These are phyloP conservation scores for Colletotrichum abscissum DNA, from an alignment of 2,329 filamentous ascomycete genomes.

Conservation along the genomic window DNA sequence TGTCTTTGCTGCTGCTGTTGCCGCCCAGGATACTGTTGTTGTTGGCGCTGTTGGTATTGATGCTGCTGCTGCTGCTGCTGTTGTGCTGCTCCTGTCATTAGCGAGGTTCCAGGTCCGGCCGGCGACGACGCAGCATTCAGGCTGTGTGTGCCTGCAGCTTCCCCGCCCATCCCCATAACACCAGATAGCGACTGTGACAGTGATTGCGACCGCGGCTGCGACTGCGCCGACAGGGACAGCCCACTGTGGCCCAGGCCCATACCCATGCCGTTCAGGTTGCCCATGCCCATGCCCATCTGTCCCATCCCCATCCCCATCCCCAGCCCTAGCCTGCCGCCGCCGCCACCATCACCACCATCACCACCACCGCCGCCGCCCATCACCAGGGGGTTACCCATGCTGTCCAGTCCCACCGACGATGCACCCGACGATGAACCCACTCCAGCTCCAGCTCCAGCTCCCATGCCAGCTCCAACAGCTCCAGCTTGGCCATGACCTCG, in stretches of 20 bases:
- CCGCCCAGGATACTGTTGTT: not conserved
- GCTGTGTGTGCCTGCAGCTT: constrained; percentile 1
- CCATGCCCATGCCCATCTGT: no score
- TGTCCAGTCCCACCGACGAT: constrained; percentile 1
- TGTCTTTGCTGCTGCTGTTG: constrained; percentile 18
- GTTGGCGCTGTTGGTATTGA: not conserved
- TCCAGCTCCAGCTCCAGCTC: not conserved
- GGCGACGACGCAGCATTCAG: not conserved
- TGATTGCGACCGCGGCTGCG: constrained; percentile 30
- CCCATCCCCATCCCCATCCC: constrained; percentile 5
- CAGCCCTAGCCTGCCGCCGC: not conserved
- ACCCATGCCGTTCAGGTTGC: not conserved
- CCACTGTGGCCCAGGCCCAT: not conserved
- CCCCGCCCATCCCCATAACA: constrained; percentile 8
- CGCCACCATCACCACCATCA: not conserved
- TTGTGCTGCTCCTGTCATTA: not conserved
- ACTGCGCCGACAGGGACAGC: not conserved
- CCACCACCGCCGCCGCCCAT: not conserved
- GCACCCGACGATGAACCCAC: not conserved
- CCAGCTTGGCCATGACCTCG: not conserved
- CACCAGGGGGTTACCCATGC: constrained; percentile 5
- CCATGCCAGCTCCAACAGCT: not conserved
- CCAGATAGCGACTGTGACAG: constrained; percentile 14
- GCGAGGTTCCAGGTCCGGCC: constrained; percentile 17
- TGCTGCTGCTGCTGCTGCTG: constrained; percentile 14